Conservation (phyloP, 176 grass and related monocot species). For the Echinochloa phyllopogon region DNA sequence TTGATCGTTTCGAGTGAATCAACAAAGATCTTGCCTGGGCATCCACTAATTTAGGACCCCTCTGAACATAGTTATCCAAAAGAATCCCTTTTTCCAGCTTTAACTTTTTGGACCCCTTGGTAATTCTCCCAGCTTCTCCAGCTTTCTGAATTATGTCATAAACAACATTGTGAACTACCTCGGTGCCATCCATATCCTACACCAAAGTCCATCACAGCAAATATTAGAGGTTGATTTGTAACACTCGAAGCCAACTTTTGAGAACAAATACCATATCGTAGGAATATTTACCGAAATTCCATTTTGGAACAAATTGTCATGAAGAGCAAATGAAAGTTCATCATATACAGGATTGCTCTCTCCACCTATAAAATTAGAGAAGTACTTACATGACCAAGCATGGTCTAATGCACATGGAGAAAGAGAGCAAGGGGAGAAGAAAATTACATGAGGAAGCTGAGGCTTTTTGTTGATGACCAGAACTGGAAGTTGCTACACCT, state of each 20-base stretch:
- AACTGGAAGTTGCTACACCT: slow-evolving; percentile 11
- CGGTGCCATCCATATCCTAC: slow-evolving; percentile 42
- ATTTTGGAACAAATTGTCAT: slow-evolving; percentile 50
- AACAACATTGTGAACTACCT: slow-evolving; percentile 51
- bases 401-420: neutral
- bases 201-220: neutral
- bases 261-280: neutral
- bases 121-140: slow-evolving; percentile 53
- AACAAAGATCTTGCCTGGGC: slow-evolving; percentile 52
- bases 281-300: slow-evolving; percentile 2
- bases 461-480: slow-evolving; percentile 23
- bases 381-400: neutral
- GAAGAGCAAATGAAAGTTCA: slow-evolving; percentile 37
- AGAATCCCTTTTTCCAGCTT: slow-evolving; percentile 62
- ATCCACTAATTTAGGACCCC: slow-evolving; percentile 47
- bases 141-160: slow-evolving; percentile 71
- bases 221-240: neutral
- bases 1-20: slow-evolving; percentile 61
- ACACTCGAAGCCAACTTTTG: neutral
- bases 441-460: neutral
- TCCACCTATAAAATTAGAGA: slow-evolving; percentile 37
- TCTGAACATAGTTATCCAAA: slow-evolving; percentile 58
- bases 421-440: neutral
- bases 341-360: slow-evolving; percentile 56
- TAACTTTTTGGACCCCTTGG: slow-evolving; percentile 58